Evolutionary conservation across 306 rosid species (phyloP).

Genomic region (Psophocarpus tetragonolobus): DNA sequence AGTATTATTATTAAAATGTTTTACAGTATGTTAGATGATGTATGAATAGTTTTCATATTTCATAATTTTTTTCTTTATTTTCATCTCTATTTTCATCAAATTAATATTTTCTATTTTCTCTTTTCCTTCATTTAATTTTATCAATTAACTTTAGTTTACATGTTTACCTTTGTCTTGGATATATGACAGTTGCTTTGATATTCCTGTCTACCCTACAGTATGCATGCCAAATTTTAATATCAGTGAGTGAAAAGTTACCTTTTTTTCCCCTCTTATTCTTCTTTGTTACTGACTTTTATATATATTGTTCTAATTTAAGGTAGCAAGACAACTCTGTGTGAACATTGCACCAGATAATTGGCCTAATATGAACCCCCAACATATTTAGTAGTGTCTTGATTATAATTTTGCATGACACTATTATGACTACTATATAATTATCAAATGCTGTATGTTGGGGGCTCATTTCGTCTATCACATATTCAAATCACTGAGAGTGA

Average conservation of each 20-base stretch:
- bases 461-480: conserved; percentile 53
- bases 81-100: too few relatives aligned
- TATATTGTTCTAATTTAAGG: conserved; percentile 46
- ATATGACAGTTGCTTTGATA: too few relatives aligned
- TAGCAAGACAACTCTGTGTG: conserved; percentile 76
- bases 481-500: conserved; percentile 23
- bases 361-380: too few relatives aligned
- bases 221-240: conserved; percentile 22
- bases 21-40: not conserved
- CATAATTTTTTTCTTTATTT: not conserved
- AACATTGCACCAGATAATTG: conserved; percentile 50
- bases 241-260: not conserved
- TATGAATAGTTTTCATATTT: not conserved
- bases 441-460: conserved; percentile 67
- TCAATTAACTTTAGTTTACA: too few relatives aligned
- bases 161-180: too few relatives aligned
- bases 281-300: conserved; percentile 9
- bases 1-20: not conserved
- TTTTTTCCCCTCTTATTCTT: not conserved
- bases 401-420: conserved; percentile 62
- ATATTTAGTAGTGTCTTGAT: conserved; percentile 65
- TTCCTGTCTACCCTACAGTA: too few relatives aligned
- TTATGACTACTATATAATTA: conserved; percentile 56
- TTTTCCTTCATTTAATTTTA: too few relatives aligned
- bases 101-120: not conserved